phyloP scores from a whole-genome alignment of 83 land plant species.

The Picea mariana region DNA sequence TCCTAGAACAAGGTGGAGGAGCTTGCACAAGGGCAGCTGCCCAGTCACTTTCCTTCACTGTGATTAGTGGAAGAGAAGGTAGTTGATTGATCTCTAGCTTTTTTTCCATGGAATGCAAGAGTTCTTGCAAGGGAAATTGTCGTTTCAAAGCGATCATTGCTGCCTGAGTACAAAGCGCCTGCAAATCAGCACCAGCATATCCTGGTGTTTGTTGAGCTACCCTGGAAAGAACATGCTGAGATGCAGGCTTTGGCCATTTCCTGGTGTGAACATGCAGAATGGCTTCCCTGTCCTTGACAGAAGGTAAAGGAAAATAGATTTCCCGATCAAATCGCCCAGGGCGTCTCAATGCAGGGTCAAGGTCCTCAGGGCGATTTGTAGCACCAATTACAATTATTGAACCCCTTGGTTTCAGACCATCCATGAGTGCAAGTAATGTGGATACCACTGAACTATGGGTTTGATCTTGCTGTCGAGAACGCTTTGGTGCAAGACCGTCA shows the following conservation, averaged over 20 bases:
- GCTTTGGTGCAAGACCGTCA: slow-evolving; percentile 93
- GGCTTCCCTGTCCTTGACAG: slow-evolving; percentile 69
- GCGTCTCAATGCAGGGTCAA: slow-evolving; percentile 94
- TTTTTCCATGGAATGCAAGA: slow-evolving; percentile 50
- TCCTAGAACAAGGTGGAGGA: slow-evolving; percentile 91
- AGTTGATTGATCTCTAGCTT: slow-evolving; percentile 20
- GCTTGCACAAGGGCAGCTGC: slow-evolving; percentile 69
- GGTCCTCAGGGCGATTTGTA: slow-evolving; percentile 95
- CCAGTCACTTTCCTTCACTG: slow-evolving; percentile 90
- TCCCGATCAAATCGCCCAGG: slow-evolving; percentile 98
- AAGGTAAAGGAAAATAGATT: slow-evolving; percentile 95
- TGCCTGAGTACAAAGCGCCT: slow-evolving; percentile 95
- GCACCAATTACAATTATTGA: slow-evolving; percentile 97
- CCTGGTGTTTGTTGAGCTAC: slow-evolving; percentile 76
- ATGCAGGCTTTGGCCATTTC: slow-evolving; percentile 78
- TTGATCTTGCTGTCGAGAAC: slow-evolving; percentile 89
- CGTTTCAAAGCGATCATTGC: slow-evolving; percentile 83
- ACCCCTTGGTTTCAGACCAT: slow-evolving; percentile 90
- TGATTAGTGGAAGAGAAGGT: slow-evolving; percentile 54
- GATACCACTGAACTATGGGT: slow-evolving; percentile 97
- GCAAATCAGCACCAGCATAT: slow-evolving; percentile 98
- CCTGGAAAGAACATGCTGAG: slow-evolving; percentile 58
- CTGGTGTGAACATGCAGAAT: slow-evolving; percentile 89
- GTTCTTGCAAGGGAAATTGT: slow-evolving; percentile 53
- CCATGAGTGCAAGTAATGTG: slow-evolving; percentile 89